Conservation (phyloP, 192 early-diverging fungal species). For the Mortierella antarctica region DNA sequence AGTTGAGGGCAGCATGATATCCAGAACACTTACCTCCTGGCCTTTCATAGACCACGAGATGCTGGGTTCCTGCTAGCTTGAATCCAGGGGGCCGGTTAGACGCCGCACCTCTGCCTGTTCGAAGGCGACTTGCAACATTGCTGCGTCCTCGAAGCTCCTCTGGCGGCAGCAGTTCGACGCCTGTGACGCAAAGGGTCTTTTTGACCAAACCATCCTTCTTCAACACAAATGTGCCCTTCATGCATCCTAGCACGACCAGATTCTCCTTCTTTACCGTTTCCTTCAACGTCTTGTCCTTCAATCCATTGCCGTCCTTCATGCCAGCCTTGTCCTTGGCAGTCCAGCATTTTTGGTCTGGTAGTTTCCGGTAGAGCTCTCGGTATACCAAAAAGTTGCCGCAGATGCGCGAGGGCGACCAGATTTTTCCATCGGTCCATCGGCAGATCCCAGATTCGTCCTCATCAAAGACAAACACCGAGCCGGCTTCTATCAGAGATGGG, state of each 20-base stretch:
- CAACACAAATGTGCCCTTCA: slow-evolving; percentile 54
- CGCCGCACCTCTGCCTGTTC: background rate
- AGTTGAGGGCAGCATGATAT: too few relatives aligned
- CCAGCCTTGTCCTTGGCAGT: slow-evolving; percentile 21
- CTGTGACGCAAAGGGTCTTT: slow-evolving; percentile 51
- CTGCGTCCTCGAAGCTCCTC: slow-evolving; percentile 1
- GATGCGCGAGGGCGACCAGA: slow-evolving; percentile 55
- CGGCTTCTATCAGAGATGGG: slow-evolving; percentile 21
- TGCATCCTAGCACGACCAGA: slow-evolving; percentile 32
- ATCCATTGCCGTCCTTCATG: slow-evolving; percentile 26
- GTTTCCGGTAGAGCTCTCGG: slow-evolving; percentile 39
- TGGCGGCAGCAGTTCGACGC: slow-evolving; percentile 1
- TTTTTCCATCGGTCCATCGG: slow-evolving; percentile 56
- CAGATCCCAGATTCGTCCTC: slow-evolving; percentile 51
- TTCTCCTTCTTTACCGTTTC: slow-evolving; percentile 37
- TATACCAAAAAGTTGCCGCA: slow-evolving; percentile 54
- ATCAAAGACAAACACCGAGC: slow-evolving; percentile 54
- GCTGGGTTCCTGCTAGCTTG: slow-evolving; percentile 9
- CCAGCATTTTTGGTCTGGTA: slow-evolving; percentile 30
- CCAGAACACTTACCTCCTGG: slow-evolving; percentile 16
- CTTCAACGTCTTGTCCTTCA: slow-evolving; percentile 26
- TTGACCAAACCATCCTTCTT: slow-evolving; percentile 53
- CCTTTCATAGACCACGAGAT: slow-evolving; percentile 39
- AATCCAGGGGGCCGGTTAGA: background rate
- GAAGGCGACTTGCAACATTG: background rate